Percentiles rank a stretch among this genome's conserved stretches.
Conservation (phyloP, 1,284 basidiomycete species). For the Meira nashicola region DNA sequence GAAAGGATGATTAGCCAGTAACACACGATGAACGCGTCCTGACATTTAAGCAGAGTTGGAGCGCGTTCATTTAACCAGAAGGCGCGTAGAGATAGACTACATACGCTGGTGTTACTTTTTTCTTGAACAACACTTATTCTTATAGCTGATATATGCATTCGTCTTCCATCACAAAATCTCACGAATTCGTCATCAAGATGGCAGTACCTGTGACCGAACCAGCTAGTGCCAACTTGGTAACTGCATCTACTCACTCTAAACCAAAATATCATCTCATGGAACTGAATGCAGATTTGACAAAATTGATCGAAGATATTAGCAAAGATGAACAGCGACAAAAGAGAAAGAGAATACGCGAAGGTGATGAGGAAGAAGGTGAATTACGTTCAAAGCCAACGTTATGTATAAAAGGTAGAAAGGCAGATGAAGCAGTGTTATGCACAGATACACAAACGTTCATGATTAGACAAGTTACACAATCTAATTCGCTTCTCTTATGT, state of each 20-base stretch:
- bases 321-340: not conserved
- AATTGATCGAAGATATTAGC: conserved; percentile 7
- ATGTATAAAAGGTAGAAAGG: conserved; percentile 41
- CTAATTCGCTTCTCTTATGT: conserved; percentile 44
- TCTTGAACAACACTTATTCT: too few species aligned
- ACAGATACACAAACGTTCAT: conserved; percentile 37
- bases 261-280: conserved; percentile 11
- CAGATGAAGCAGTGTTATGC: conserved; percentile 44
- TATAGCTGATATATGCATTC: too few species aligned
- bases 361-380: not conserved
- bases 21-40: too few species aligned
- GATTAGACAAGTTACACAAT: conserved; percentile 42
- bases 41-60: too few species aligned
- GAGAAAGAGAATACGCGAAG: not conserved
- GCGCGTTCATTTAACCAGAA: too few species aligned
- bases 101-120: too few species aligned
- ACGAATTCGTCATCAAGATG: not conserved
- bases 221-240: conserved; percentile 2
- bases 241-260: not conserved
- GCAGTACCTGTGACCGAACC: not conserved
- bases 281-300: conserved; percentile 5
- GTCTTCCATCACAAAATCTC: too few species aligned
- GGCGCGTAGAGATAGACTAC: too few species aligned
- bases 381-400: conserved; percentile 15
- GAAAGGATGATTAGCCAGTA: too few species aligned